Evolutionary conservation across 176 grass and related monocot species (phyloP).

Genomic region (Carex cristatella): DNA sequence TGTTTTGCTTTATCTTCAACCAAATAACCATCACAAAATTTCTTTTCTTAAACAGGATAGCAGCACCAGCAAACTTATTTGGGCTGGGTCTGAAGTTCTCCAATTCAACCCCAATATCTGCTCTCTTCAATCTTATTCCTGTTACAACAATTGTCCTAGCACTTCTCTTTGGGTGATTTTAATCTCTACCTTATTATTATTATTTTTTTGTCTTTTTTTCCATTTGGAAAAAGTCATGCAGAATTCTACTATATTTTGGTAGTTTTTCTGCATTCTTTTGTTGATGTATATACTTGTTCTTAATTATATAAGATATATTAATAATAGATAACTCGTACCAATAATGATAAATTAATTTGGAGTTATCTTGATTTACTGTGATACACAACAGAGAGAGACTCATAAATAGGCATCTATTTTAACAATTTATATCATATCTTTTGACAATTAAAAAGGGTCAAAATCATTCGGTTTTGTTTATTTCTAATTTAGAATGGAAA

Average conservation of each 20-base stretch:
- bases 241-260: neutral
- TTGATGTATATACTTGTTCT: no score
- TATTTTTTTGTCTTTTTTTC: neutral
- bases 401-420: neutral
- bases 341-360: no score
- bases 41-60: constrained; percentile 35
- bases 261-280: neutral
- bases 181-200: neutral
- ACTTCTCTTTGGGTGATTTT: constrained; percentile 48
- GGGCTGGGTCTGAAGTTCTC: constrained; percentile 60
- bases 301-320: no score
- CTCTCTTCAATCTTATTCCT: constrained; percentile 72
- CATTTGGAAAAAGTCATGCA: neutral
- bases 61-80: constrained; percentile 53
- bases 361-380: neutral
- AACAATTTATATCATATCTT: neutral
- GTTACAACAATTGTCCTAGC: constrained; percentile 73
- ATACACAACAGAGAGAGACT: neutral
- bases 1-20: neutral
- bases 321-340: no score
- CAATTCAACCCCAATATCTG: constrained; percentile 55
- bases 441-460: neutral
- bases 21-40: neutral
- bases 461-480: neutral
- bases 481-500: constrained; percentile 49